A percentile compares a stretch with the other conserved stretches of the same genome.
Evolutionary conservation across 352 stramenopile species (phyloP).

Genomic region (Bremia lactucae): DNA sequence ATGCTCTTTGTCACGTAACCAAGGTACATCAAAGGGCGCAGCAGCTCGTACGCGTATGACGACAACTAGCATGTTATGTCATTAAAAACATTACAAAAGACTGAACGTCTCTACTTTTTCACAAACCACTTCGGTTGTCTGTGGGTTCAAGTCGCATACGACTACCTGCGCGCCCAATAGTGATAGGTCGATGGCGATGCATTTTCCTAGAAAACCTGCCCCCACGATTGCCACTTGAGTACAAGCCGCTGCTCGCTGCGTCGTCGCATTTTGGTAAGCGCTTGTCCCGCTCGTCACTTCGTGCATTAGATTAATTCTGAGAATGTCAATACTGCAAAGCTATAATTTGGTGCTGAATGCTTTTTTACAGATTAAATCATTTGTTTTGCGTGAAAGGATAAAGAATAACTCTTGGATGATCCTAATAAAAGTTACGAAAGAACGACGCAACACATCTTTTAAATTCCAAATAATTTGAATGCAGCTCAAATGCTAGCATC

Average conservation of each 20-base stretch:
- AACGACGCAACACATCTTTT: too few species aligned
- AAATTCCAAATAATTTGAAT: too few species aligned
- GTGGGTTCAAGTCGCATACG: constrained; percentile 45
- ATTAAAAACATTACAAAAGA: background rate
- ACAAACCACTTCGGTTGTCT: constrained; percentile 25
- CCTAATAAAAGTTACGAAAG: too few species aligned
- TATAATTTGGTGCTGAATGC: too few species aligned
- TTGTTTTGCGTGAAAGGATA: too few species aligned
- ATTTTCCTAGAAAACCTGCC: constrained; percentile 54
- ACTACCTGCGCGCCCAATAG: constrained; percentile 44
- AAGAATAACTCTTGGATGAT: too few species aligned
- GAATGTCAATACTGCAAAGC: background rate
- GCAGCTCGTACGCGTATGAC: constrained; percentile 46
- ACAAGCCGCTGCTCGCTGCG: constrained; percentile 4
- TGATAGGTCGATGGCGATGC: constrained; percentile 59
- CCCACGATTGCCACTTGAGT: constrained; percentile 45
- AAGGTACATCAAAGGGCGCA: constrained; percentile 60
- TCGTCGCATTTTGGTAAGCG: constrained; percentile 17
- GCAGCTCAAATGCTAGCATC: too few species aligned
- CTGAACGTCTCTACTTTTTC: background rate
- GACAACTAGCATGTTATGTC: constrained; percentile 25
- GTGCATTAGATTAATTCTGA: constrained; percentile 8
- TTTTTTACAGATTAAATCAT: too few species aligned
- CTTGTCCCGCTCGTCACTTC: constrained; percentile 3
- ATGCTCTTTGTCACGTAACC: constrained; percentile 73